These are phyloP conservation scores for Dendrobium chrysotoxum DNA, from an alignment of 106 monocot genomes.

Conservation along the genomic window DNA sequence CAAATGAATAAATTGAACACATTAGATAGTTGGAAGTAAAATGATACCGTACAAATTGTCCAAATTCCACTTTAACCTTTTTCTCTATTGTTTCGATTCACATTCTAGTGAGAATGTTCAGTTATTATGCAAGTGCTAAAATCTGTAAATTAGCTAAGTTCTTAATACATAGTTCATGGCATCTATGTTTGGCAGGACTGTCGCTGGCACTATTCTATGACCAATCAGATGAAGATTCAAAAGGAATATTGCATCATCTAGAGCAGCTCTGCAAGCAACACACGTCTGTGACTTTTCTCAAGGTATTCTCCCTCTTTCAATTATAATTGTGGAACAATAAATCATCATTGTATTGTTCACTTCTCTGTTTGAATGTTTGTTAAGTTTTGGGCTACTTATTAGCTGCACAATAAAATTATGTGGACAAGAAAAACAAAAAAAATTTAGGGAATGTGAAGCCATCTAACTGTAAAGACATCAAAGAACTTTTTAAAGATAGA, in stretches of 20 bases:
- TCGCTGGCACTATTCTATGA: slow-evolving; percentile 31
- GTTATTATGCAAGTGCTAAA: neutral
- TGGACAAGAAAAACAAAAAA: neutral
- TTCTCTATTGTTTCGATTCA: too few species aligned
- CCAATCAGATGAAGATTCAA: slow-evolving; percentile 17
- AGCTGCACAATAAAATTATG: neutral
- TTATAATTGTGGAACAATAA: neutral
- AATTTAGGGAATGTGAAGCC: neutral
- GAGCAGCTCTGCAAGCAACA: slow-evolving; percentile 34
- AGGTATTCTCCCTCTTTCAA: slow-evolving; percentile 19
- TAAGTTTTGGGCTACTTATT: too few species aligned
- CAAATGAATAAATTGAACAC: too few species aligned
- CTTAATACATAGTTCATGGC: neutral
- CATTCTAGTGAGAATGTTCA: neutral
- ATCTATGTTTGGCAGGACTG: slow-evolving; percentile 20
- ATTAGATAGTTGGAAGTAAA: too few species aligned
- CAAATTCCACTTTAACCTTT: too few species aligned
- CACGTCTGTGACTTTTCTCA: slow-evolving; percentile 33
- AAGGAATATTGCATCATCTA: slow-evolving; percentile 16
- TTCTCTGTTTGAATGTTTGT: too few species aligned
- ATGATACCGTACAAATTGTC: too few species aligned
- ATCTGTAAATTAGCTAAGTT: too few species aligned
- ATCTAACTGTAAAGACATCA: neutral
- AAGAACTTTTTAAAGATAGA: too few species aligned
- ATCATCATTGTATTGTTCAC: neutral